These are phyloP conservation scores for Casuarina glauca DNA, from an alignment of 306 rosid genomes.

Conservation along the genomic window DNA sequence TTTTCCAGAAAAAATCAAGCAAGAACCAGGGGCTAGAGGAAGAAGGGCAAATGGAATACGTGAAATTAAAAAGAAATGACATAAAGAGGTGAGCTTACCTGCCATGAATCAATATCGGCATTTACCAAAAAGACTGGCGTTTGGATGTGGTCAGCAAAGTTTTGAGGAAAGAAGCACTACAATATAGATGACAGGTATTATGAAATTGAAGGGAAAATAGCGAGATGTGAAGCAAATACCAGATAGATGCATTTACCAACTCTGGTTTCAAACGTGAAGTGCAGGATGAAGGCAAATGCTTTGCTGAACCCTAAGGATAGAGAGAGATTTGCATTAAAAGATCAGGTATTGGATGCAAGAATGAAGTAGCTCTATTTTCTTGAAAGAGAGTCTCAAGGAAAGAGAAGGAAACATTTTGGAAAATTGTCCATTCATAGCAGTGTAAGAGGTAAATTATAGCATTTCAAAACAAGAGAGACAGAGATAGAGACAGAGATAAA, in stretches of 20 bases:
- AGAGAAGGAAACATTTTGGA: too few relatives aligned
- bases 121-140: conserved; percentile 82
- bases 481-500: conserved; percentile 22
- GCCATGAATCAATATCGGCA: conserved; percentile 97
- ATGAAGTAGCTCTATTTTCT: neutral
- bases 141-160: conserved; percentile 52
- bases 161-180: conserved; percentile 95
- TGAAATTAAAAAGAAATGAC: conserved; percentile 1
- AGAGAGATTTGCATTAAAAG: conserved; percentile 10
- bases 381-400: neutral
- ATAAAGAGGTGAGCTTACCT: conserved; percentile 55
- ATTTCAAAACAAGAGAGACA: neutral
- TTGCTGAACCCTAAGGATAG: conserved; percentile 61
- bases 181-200: conserved; percentile 27
- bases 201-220: conserved; percentile 14
- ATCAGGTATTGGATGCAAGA: neutral
- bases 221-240: conserved; percentile 14
- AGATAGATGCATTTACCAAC: conserved; percentile 47
- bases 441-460: neutral
- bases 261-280: conserved; percentile 73
- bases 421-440: neutral
- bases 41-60: neutral
- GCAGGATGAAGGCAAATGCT: conserved; percentile 75
- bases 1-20: neutral
- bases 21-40: conserved; percentile 1